phyloP scores from a whole-genome alignment of 306 rosid species.

The Lablab purpureus region DNA sequence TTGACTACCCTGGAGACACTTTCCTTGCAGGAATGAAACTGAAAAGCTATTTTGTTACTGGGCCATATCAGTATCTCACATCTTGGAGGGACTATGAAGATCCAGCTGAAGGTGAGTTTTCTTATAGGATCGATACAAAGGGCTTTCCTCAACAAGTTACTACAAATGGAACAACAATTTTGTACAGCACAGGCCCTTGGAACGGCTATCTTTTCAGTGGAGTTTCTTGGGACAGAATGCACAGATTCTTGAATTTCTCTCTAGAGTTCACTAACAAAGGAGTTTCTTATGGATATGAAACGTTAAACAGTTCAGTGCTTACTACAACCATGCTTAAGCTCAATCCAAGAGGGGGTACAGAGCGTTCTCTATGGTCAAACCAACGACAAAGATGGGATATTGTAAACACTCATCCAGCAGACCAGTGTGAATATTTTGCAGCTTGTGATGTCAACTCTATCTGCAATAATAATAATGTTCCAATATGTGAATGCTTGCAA shows the following conservation, averaged over 20 bases:
- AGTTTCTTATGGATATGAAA: background rate
- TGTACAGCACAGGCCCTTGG: background rate
- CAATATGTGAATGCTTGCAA: conserved; percentile 32
- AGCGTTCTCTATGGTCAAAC: background rate
- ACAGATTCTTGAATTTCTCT: background rate
- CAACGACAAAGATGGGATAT: background rate
- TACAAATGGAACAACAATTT: background rate
- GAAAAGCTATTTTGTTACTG: background rate
- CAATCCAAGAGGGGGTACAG: background rate
- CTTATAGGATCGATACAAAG: background rate
- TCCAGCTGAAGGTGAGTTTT: background rate
- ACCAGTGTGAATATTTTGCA: conserved; percentile 21
- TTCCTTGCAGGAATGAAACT: conserved; percentile 15
- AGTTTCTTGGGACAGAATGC: background rate
- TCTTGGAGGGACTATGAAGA: background rate
- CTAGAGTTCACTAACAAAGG: background rate
- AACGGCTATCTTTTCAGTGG: background rate
- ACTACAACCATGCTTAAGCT: background rate
- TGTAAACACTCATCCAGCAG: background rate
- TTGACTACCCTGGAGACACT: conserved; percentile 17
- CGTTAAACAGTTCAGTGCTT: background rate
- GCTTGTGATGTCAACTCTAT: conserved; percentile 16
- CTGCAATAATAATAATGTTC: background rate
- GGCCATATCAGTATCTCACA: background rate
- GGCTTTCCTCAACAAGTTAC: conserved; percentile 9